Conservation (phyloP, 495 filamentous ascomycete species). For the Hyaloscypha bicolor region DNA sequence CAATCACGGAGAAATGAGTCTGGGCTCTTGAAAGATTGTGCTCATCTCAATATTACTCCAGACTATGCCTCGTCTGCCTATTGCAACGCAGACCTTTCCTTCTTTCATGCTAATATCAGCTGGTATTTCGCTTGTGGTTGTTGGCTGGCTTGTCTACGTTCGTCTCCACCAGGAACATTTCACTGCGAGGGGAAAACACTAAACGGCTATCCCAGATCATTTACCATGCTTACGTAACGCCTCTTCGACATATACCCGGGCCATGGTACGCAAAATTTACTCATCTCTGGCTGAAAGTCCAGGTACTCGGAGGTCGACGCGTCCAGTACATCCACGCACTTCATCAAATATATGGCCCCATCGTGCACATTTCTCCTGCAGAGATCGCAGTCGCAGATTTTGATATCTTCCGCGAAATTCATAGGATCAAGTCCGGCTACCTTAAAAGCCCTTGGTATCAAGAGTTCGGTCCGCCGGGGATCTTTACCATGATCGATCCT, state of each 20-base stretch:
- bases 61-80: too few species aligned
- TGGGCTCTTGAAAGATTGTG: too few species aligned
- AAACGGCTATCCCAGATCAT: not conserved
- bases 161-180: too few species aligned
- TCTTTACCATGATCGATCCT: not conserved
- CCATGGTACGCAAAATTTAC: conserved; percentile 2
- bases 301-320: not conserved
- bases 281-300: not conserved
- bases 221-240: not conserved
- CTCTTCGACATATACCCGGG: not conserved
- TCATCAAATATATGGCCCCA: not conserved
- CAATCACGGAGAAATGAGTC: too few species aligned
- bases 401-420: not conserved
- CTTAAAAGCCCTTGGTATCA: conserved; percentile 1
- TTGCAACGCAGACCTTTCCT: too few species aligned
- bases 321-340: not conserved
- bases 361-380: not conserved
- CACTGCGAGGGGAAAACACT: too few species aligned
- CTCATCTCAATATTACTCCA: too few species aligned
- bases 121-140: too few species aligned
- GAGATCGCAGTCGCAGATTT: not conserved
- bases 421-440: not conserved
- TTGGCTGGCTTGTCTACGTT: too few species aligned
- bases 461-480: not conserved
- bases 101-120: too few species aligned